Conservation (phyloP, 768 basidiomycete genomes). For the Asterophora lycoperdoides region DNA sequence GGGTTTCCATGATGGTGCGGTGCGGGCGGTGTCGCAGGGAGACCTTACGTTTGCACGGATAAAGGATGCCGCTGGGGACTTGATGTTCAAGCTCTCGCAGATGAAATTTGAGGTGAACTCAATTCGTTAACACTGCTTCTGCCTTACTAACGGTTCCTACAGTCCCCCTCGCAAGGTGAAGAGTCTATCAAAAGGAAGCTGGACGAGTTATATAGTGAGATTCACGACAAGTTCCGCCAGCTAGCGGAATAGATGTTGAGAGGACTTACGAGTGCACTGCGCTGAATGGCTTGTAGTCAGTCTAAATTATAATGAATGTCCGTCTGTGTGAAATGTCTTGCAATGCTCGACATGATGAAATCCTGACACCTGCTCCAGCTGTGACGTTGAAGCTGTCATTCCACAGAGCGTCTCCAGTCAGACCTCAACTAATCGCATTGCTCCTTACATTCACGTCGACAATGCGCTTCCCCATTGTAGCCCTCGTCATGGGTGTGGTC, state of each 20-base stretch:
- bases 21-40: slow-evolving; percentile 77
- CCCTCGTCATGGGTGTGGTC: background rate
- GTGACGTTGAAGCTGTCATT: background rate
- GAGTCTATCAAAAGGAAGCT: slow-evolving; percentile 78
- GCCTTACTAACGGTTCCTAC: slow-evolving; percentile 3
- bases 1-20: slow-evolving; percentile 87
- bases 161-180: slow-evolving; percentile 92
- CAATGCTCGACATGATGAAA: background rate
- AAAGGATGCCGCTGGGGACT: slow-evolving; percentile 78
- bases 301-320: background rate
- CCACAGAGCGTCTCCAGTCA: background rate
- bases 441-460: background rate
- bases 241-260: slow-evolving; percentile 57
- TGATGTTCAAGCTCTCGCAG: slow-evolving; percentile 97
- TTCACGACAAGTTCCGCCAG: slow-evolving; percentile 89
- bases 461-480: slow-evolving; percentile 5
- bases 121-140: background rate
- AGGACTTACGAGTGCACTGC: background rate
- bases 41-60: slow-evolving; percentile 84
- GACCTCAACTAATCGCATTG: too few relatives aligned
- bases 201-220: slow-evolving; percentile 78
- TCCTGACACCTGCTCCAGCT: background rate
- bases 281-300: background rate
- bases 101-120: slow-evolving; percentile 91
- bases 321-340: slow-evolving; percentile 6